Evolutionary conservation across 192 early-diverging fungal genomes (phyloP), one percentile per base, ranked within the genome.

Genomic region (Coemansia erecta): DNA sequence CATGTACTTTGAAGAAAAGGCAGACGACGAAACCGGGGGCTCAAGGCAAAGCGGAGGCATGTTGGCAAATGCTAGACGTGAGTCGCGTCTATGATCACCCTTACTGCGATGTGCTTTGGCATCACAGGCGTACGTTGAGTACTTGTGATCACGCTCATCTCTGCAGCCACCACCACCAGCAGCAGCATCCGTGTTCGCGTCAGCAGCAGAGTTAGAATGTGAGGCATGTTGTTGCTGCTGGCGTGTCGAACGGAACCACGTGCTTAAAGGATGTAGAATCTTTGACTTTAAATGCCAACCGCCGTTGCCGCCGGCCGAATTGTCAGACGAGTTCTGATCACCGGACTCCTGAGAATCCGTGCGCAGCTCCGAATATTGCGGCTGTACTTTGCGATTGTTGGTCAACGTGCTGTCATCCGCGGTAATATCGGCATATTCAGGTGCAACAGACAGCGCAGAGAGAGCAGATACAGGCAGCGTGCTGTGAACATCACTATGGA

Each of bases 161-260:
- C 10, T 31, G 28, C 28, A 31, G 28, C 28, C 28, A 7, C 28
- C 28, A 31, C 28, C n/a, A n/a, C n/a, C n/a, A n/a, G n/a, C n/a
- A n/a, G n/a, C 28, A 31, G 28, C 28, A 31, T 31, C 28, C 28
- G 28, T 7, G 28, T 7, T 31, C 7, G 28, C 28, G 7, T 31
- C 28, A 31, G 28, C 28, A 31, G 28, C 28, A 7, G 28, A 31
- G 28, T 2, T 31, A 31, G 28, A 7, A 31, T 31, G 28, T 31
- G 28, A 31, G 28, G 28, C 28, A 31, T 53, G 60, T 15, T 46
- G 24, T 22, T 61, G 22, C 14, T 39, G 45, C 61, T 77, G 70
- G 12, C 72, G 71, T 28, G 72, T 51, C n/a, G 71, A 80, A 18
- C 72, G 56, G 58, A 80, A 80, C 77, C 77, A 80, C 21, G 63